Evolutionary conservation across 2,329 filamentous ascomycete genomes (phyloP).

Genomic region (Talaromyces pinophilus): DNA sequence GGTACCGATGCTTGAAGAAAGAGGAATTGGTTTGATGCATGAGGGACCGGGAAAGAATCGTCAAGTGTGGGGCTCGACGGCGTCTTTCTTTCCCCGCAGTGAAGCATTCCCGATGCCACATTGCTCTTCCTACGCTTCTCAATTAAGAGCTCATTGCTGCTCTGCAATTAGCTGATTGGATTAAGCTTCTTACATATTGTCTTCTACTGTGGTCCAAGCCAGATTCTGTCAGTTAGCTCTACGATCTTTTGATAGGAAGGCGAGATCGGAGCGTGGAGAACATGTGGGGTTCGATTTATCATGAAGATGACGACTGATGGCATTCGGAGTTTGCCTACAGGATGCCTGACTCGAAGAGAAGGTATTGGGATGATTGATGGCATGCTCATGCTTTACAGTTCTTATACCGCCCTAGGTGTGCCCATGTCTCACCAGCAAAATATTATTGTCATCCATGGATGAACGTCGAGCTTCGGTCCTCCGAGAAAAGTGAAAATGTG

Average conservation of each 20-base stretch:
- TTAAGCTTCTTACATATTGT: neutral
- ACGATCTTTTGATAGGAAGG: neutral
- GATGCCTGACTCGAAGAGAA: neutral
- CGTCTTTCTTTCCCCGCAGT: constrained; percentile 12
- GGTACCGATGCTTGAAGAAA: neutral
- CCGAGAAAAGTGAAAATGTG: neutral
- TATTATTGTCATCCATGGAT: neutral
- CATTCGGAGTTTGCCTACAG: neutral
- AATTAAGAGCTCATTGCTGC: too few species aligned
- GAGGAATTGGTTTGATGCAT: neutral
- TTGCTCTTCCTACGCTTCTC: neutral
- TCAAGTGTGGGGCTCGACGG: constrained; percentile 3
- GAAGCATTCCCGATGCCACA: neutral
- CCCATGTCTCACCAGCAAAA: neutral
- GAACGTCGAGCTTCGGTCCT: neutral
- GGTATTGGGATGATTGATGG: neutral
- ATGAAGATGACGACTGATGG: neutral
- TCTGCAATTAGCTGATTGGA: neutral
- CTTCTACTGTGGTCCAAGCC: neutral
- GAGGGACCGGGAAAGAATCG: constrained; percentile 12
- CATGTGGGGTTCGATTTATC: constrained; percentile 10
- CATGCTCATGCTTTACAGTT: neutral
- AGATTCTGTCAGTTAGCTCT: neutral
- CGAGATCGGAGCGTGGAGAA: constrained; percentile 10
- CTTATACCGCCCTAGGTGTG: neutral